Base-by-base conservation (phyloP, 176 grass and related monocot genomes). In the Avena sativa region DNA sequence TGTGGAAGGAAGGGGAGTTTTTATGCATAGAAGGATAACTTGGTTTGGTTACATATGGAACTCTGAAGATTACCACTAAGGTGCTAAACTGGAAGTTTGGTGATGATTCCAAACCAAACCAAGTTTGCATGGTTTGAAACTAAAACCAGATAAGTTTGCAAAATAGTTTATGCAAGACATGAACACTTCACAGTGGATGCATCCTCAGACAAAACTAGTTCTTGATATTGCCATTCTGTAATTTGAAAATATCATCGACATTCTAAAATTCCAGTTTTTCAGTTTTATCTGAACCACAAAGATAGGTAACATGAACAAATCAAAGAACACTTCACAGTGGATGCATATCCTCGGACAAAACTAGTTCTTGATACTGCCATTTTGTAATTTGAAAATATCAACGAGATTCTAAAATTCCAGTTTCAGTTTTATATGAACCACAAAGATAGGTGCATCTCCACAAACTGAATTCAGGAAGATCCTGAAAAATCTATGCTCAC, bases 391-490 rank as follows among this genome's bases (percentile, higher is more conserved):
- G 4, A 47, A 63, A 63, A 26, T 12, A 30, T 47, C 40, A 48
- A 23, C 0, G 3, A 11, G n/a, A 64, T 26, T 64, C 61, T 28
- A 64, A 23, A 23, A 25, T 74, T 48, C 36, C 20, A 73, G 70
- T 74, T 74, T 75, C 72, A 52, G 72, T 75, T 75, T 75, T 10
- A 74, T 75, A 26, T 75, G 72, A 76, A 32, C 7, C 13, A 76
- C 73, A 76, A 53, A 76, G 3, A 76, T 9, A 52, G 3, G 52
- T 76, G 17, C 52, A 76, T 69, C 15, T 59, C 68, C 68, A 56
- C 74, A 56, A 77, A 12, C 51, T 77, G 26, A 16, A 77, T 77
- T 77, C 50, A 76, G 74, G 50, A 77, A 77, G 74, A 57, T 78
- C 30, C 74, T 78, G 74, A 78, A 77, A 78, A 26, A 78, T 57